A percentile compares a stretch with the other conserved stretches of the same genome.
Conservation (phyloP, 208 protist species). For the Crithidia fasciculata region DNA sequence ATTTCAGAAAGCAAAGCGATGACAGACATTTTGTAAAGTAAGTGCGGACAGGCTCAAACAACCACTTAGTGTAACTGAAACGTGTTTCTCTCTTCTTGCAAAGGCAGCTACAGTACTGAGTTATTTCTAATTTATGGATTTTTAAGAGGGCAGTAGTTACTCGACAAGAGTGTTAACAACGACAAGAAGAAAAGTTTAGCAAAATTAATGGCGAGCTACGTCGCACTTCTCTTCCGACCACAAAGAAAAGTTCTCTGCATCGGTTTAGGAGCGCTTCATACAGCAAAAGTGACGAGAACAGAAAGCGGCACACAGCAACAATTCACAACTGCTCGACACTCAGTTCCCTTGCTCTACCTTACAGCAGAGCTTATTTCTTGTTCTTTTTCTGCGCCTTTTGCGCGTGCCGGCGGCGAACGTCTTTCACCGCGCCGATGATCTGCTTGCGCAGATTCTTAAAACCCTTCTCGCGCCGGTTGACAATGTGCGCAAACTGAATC, state of each 20-base stretch:
- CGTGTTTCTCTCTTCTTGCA: neutral
- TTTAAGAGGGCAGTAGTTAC: neutral
- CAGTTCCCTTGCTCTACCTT: no score
- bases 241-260: no score
- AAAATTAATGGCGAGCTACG: no score
- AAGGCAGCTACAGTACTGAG: neutral
- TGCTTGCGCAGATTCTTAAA: slow-evolving; percentile 75
- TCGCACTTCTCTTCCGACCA: no score
- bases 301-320: no score
- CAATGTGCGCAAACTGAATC: slow-evolving; percentile 74
- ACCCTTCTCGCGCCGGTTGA: slow-evolving; percentile 82
- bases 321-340: no score
- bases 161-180: neutral
- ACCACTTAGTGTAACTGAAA: neutral
- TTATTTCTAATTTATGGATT: neutral
- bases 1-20: no score
- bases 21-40: no score
- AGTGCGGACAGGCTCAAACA: no score
- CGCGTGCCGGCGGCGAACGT: slow-evolving; percentile 55
- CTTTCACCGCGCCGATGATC: slow-evolving; percentile 74
- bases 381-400: slow-evolving; percentile 48
- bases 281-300: no score
- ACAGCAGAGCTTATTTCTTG: slow-evolving; percentile 4
- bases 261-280: no score
- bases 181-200: no score